Evolutionary conservation across 2,329 filamentous ascomycete species (phyloP).

Genomic region (Lomentospora prolificans): DNA sequence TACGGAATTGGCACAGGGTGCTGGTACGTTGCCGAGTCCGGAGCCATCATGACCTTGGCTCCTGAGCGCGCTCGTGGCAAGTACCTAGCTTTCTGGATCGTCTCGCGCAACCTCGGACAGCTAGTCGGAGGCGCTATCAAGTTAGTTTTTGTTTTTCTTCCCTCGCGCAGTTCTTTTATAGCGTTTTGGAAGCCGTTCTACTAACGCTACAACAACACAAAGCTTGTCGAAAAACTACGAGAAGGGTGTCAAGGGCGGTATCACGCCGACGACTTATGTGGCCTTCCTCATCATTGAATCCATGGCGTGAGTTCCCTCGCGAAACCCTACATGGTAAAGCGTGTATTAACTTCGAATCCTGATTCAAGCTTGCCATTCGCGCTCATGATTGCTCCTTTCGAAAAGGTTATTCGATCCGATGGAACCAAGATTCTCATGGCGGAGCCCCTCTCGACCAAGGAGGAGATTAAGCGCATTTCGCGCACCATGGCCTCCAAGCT

Average conservation of each 20-base stretch:
- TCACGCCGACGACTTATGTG: slow-evolving; percentile 33
- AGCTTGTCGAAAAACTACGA: slow-evolving; percentile 27
- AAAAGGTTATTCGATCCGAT: slow-evolving; percentile 33
- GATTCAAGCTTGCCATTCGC: slow-evolving; percentile 28
- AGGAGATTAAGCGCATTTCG: slow-evolving; percentile 28
- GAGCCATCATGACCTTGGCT: slow-evolving; percentile 37
- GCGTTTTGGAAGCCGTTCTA: too few species aligned
- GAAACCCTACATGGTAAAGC: not conserved
- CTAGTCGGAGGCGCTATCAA: slow-evolving; percentile 36
- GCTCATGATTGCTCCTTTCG: slow-evolving; percentile 33
- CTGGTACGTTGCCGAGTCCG: slow-evolving; percentile 39
- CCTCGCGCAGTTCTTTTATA: too few species aligned
- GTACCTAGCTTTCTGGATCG: slow-evolving; percentile 37
- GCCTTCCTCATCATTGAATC: slow-evolving; percentile 37
- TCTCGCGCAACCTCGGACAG: slow-evolving; percentile 34
- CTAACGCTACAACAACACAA: too few species aligned
- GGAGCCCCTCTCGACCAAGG: slow-evolving; percentile 27
- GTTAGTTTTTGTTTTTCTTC: too few species aligned
- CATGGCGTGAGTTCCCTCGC: slow-evolving; percentile 23
- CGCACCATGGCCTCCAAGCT: slow-evolving; percentile 27
- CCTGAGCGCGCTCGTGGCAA: slow-evolving; percentile 35
- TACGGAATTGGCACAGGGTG: slow-evolving; percentile 30
- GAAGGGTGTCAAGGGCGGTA: slow-evolving; percentile 25
- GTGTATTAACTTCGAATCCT: not conserved
- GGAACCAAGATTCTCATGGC: slow-evolving; percentile 31